A percentile compares a stretch with the other conserved stretches of the same genome.
phyloP scores from a whole-genome alignment of 805 yeast genomes.

The Komagataella mondaviorum region DNA sequence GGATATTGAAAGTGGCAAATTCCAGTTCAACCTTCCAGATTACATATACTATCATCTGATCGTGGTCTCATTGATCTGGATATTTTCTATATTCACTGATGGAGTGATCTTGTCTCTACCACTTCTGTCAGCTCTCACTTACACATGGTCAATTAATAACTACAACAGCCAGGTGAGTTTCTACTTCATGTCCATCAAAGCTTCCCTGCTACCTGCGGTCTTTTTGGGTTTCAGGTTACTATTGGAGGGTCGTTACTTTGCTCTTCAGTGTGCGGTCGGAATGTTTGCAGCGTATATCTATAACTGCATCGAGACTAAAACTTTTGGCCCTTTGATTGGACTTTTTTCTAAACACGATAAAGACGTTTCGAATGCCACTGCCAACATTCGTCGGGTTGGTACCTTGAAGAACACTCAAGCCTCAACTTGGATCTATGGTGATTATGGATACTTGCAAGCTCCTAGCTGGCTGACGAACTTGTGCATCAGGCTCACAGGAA shows the following conservation, averaged over 20 bases:
- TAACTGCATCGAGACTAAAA: constrained; percentile 47
- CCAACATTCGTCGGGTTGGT: constrained; percentile 13
- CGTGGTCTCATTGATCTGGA: constrained; percentile 31
- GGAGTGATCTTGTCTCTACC: constrained; percentile 19
- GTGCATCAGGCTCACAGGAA: constrained; percentile 16
- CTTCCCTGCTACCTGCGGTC: constrained; percentile 36
- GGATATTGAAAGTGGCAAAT: constrained; percentile 41
- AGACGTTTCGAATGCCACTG: constrained; percentile 7
- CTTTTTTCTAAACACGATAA: constrained; percentile 10
- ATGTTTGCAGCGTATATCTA: constrained; percentile 43
- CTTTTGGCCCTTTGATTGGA: constrained; percentile 33
- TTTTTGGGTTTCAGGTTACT: constrained; percentile 29
- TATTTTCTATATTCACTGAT: constrained; percentile 14
- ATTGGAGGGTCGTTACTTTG: constrained; percentile 26
- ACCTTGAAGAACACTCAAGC: constrained; percentile 11
- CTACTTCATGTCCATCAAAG: constrained; percentile 37
- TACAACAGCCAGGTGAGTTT: constrained; percentile 40
- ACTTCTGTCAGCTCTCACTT: constrained; percentile 40
- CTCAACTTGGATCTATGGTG: constrained; percentile 27
- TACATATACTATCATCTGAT: constrained; percentile 39
- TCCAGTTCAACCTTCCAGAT: constrained; percentile 33
- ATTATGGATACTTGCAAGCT: constrained; percentile 41
- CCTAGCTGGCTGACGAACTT: constrained; percentile 29
- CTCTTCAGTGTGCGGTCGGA: constrained; percentile 32
- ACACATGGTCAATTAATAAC: constrained; percentile 47